Base-by-base conservation (phyloP, 75 land plant species). In the Pinus taeda region DNA sequence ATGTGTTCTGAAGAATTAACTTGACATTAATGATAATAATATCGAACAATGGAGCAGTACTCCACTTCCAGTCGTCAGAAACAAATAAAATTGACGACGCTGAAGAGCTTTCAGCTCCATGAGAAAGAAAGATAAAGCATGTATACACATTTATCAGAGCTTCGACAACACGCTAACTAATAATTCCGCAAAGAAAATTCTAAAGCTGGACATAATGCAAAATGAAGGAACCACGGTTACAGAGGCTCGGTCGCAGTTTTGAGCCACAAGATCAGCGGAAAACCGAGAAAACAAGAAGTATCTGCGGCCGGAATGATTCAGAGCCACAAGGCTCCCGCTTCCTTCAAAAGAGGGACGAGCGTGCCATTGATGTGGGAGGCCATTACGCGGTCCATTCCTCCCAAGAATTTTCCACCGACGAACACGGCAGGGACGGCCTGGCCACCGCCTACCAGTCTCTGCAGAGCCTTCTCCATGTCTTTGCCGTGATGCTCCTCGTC, bases 271-370 rank as follows among this genome's bases (percentile, higher is more conserved):
- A 67, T 9, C 55, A 49, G 55, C 12, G 55, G 53, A 49, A 49
- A 49, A 49, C 55, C 9, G 55, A 9, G 9, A 39, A 49, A 36
- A 15, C 42, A 42, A 45, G 20, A 17, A 42, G 11, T 13, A 69
- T 18, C 42, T 20, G 3, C 42, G 3, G 18, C 22, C 3, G 39
- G 9, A 42, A 20, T 22, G 3, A 12, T 62, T 88, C 79, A 89
- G 73, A 91, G 87, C 93, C 93, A 89, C 53, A 89, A 89, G 15
- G 93, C 93, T 0, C 93, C 92, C 29, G 93, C 93, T 26, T 89
- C 88, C 77, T 88, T 91, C 72, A 91, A 83, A 76, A 83, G 84
- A 3, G 91, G 91, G 15, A 86, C 87, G 21, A 91, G 83, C 57
- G 77, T 72, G 59, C 93, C 93, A 59, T 83, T 84, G 80, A 91